phyloP scores from a whole-genome alignment of 768 basidiomycete genomes.

The Pholiota microspora region DNA sequence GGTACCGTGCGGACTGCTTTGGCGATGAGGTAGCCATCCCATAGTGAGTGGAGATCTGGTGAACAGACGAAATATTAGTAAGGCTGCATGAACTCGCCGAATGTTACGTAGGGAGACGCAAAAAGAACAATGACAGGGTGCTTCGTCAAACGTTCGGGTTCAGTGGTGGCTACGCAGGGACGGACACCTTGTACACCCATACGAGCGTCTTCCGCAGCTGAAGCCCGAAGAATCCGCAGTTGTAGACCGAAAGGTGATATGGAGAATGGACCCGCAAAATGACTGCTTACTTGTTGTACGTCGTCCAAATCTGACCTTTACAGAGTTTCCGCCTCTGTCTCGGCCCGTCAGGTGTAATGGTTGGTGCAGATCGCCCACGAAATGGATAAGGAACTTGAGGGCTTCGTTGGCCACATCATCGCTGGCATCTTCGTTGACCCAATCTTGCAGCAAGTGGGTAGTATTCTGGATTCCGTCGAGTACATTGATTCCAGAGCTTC shows the following conservation, averaged over 20 bases:
- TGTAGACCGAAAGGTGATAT: not conserved
- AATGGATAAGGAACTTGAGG: slow-evolving; percentile 91
- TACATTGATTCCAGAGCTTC: slow-evolving; percentile 55
- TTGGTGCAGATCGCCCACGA: slow-evolving; percentile 90
- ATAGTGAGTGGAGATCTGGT: slow-evolving; percentile 81
- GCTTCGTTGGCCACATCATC: slow-evolving; percentile 64
- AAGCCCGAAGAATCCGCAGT: not conserved
- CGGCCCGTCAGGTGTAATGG: slow-evolving; percentile 90
- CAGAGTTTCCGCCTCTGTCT: slow-evolving; percentile 84
- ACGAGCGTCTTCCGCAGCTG: too few relatives aligned
- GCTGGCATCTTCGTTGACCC: slow-evolving; percentile 30
- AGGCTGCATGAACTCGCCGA: not conserved
- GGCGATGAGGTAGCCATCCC: slow-evolving; percentile 83
- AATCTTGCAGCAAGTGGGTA: slow-evolving; percentile 57
- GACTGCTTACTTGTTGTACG: slow-evolving; percentile 60
- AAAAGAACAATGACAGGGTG: not conserved
- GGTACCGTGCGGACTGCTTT: slow-evolving; percentile 75
- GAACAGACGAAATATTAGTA: not conserved
- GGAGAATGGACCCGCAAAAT: not conserved
- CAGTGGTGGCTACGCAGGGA: not conserved
- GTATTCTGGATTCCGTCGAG: slow-evolving; percentile 79
- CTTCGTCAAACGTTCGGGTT: not conserved
- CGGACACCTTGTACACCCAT: not conserved
- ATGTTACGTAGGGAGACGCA: not conserved
- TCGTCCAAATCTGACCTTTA: slow-evolving; percentile 71